Percentiles rank a stretch among this genome's conserved stretches.
Evolutionary conservation across 768 basidiomycete genomes (phyloP).

Genomic region (Fomitopsis pulvina): DNA sequence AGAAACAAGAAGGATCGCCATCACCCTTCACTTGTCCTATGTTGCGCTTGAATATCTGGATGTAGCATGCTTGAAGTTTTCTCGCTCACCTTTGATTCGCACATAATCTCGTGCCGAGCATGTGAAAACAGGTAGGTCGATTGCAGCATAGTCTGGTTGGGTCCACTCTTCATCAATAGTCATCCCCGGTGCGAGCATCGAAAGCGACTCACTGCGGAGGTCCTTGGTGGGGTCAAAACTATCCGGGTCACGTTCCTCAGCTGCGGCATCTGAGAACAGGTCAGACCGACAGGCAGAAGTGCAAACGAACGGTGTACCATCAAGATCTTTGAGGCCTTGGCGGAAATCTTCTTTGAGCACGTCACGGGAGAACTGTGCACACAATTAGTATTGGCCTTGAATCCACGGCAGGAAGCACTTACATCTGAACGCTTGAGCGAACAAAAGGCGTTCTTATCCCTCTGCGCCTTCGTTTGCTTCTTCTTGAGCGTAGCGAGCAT

Average conservation of each 20-base stretch:
- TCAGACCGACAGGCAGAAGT: background rate
- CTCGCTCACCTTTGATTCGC: constrained; percentile 39
- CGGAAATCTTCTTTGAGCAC: constrained; percentile 57
- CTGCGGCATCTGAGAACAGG: constrained; percentile 38
- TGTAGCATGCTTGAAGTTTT: background rate
- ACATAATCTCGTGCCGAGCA: constrained; percentile 57
- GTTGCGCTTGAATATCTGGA: background rate
- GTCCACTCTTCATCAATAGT: background rate
- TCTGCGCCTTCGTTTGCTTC: constrained; percentile 23
- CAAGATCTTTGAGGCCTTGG: constrained; percentile 49
- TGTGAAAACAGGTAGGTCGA: constrained; percentile 59
- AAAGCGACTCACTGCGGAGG: constrained; percentile 34
- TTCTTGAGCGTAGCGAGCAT: constrained; percentile 33
- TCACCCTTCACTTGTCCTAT: constrained; percentile 55
- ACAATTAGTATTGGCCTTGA: background rate
- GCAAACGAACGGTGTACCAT: constrained; percentile 29
- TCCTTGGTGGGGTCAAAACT: constrained; percentile 47
- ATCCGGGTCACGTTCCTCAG: constrained; percentile 51
- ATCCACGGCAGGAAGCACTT: background rate
- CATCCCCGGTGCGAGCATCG: background rate
- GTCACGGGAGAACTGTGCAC: constrained; percentile 43
- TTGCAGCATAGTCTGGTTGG: constrained; percentile 45
- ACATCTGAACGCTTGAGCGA: constrained; percentile 53
- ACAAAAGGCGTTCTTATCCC: constrained; percentile 57
- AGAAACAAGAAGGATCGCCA: constrained; percentile 50